Conservation (phyloP, 306 rosid species). For the Fragaria vesca region DNA sequence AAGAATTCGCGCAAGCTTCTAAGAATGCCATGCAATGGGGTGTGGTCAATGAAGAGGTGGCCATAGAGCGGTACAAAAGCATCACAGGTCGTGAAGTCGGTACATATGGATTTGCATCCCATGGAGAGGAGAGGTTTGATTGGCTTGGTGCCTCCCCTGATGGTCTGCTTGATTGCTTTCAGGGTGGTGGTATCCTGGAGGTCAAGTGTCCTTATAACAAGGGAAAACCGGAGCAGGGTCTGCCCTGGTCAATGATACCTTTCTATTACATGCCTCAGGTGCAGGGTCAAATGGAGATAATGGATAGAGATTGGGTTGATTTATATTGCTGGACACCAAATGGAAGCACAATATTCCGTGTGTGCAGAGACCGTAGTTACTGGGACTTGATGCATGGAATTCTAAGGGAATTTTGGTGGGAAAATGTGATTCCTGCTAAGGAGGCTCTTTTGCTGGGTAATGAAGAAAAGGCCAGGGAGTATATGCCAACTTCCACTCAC, state of each 20-base stretch:
- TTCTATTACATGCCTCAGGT: slow-evolving; percentile 98
- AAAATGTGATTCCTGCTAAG: slow-evolving; percentile 84
- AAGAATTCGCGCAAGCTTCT: slow-evolving; percentile 37
- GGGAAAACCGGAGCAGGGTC: slow-evolving; percentile 84
- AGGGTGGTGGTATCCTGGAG: slow-evolving; percentile 73
- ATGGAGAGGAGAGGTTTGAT: slow-evolving; percentile 47
- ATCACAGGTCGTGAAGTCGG: slow-evolving; percentile 77
- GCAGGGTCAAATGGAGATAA: slow-evolving; percentile 94
- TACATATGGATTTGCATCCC: slow-evolving; percentile 72
- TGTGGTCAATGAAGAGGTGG: slow-evolving; percentile 67
- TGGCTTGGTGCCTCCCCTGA: slow-evolving; percentile 99
- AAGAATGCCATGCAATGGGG: slow-evolving; percentile 91
- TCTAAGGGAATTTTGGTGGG: slow-evolving; percentile 95
- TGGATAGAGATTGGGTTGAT: slow-evolving; percentile 88
- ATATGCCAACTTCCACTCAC: slow-evolving; percentile 70
- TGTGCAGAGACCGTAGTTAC: slow-evolving; percentile 55
- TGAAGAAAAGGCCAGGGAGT: slow-evolving; percentile 50
- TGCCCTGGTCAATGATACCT: slow-evolving; percentile 85
- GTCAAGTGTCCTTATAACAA: slow-evolving; percentile 96
- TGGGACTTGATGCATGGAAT: slow-evolving; percentile 78
- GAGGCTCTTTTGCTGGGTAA: slow-evolving; percentile 59
- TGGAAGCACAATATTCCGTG: slow-evolving; percentile 86
- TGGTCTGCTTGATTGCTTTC: slow-evolving; percentile 69
- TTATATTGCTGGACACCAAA: slow-evolving; percentile 93
- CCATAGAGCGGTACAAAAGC: slow-evolving; percentile 66